Percentiles rank a stretch among this genome's conserved stretches.
These are phyloP conservation scores for Myriangium duriaei DNA, from an alignment of 2,329 filamentous ascomycete genomes.

Conservation along the genomic window DNA sequence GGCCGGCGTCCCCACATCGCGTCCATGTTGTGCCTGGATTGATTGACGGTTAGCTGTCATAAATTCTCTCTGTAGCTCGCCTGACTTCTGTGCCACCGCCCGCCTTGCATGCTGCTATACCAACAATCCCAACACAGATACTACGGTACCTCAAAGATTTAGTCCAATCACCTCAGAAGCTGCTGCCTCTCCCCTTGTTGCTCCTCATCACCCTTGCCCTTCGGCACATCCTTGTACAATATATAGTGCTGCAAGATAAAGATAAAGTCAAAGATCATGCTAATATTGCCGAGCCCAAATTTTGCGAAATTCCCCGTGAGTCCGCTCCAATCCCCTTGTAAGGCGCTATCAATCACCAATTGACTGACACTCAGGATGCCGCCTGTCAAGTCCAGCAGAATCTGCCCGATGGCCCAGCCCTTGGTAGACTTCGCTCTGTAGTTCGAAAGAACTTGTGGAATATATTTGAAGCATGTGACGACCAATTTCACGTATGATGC, in stretches of 20 bases:
- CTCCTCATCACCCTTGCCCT: conserved; percentile 10
- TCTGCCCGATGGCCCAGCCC: conserved; percentile 56
- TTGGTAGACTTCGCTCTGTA: conserved; percentile 71
- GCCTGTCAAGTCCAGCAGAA: conserved; percentile 71
- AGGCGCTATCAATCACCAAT: conserved; percentile 69
- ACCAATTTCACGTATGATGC: conserved; percentile 81
- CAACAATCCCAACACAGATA: too few species aligned
- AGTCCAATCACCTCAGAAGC: not conserved
- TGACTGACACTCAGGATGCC: conserved; percentile 73
- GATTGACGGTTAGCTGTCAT: too few species aligned
- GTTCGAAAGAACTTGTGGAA: conserved; percentile 74
- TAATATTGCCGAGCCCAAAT: conserved; percentile 72
- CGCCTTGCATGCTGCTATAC: too few species aligned
- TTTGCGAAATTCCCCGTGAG: conserved; percentile 88
- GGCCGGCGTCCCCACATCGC: too few species aligned
- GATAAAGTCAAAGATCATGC: conserved; percentile 71
- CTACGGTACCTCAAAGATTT: too few species aligned
- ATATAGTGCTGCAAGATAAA: conserved; percentile 86
- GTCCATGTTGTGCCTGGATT: too few species aligned
- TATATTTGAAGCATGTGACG: conserved; percentile 84
- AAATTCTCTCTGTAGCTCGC: too few species aligned
- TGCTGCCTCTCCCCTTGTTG: not conserved
- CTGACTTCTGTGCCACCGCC: too few species aligned
- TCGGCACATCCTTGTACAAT: conserved; percentile 44
- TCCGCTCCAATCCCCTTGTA: conserved; percentile 80